Conservation (phyloP, 1,284 basidiomycete genomes). For the Tremellales sp. region DNA sequence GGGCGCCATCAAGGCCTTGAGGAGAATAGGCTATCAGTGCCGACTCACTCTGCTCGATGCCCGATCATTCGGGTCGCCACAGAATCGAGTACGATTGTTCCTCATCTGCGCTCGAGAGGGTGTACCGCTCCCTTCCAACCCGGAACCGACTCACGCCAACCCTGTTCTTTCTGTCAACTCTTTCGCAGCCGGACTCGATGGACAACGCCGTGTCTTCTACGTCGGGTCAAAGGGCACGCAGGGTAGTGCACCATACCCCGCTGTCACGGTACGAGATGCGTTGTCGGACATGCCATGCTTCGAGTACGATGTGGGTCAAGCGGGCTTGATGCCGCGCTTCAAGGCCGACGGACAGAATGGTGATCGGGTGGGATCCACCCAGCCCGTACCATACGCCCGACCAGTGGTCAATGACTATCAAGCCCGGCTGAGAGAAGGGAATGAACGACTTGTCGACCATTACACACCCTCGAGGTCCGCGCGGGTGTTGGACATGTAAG, state of each 20-base stretch:
- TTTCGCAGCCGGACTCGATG: constrained; percentile 8
- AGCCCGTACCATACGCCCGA: constrained; percentile 6
- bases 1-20: constrained; percentile 12
- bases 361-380: constrained; percentile 12
- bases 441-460: constrained; percentile 10
- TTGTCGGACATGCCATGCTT: constrained; percentile 24
- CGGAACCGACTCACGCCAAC: constrained; percentile 27
- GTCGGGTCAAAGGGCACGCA: constrained; percentile 10
- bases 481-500: constrained; percentile 13
- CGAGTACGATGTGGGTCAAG: neutral
- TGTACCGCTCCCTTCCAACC: constrained; percentile 23
- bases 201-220: constrained; percentile 8
- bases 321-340: neutral
- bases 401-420: constrained; percentile 16
- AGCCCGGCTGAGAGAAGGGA: constrained; percentile 2
- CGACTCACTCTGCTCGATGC: constrained; percentile 19
- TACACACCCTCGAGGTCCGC: constrained; percentile 8
- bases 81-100: constrained; percentile 27
- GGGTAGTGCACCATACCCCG: constrained; percentile 16
- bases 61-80: constrained; percentile 26
- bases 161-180: constrained; percentile 7
- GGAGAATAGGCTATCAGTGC: constrained; percentile 23
- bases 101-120: constrained; percentile 24
- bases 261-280: constrained; percentile 24
- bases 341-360: neutral